phyloP scores from a whole-genome alignment of 2,329 filamentous ascomycete species.

The Monilinia vaccinii-corymbosi region DNA sequence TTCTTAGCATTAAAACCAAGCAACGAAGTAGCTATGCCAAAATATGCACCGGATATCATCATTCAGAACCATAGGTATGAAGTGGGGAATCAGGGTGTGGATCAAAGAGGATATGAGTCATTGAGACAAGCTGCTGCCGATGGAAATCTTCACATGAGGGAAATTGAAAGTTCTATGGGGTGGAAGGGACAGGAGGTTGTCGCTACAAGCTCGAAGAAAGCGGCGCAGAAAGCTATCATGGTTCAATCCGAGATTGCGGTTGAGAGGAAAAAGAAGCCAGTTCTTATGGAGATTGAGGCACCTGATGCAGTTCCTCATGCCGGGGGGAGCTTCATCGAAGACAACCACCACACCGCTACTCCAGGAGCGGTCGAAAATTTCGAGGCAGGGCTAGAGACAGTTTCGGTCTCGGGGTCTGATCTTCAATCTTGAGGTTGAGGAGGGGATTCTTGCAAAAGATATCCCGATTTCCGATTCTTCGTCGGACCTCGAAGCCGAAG shows the following conservation, averaged over 20 bases:
- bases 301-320: not conserved
- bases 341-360: not conserved
- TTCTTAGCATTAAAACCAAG: constrained; percentile 35
- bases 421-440: not conserved
- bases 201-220: not conserved
- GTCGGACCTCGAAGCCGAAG: too few relatives aligned
- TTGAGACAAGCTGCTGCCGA: not conserved
- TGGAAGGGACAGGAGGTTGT: not conserved
- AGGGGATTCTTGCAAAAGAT: not conserved
- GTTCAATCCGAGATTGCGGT: not conserved
- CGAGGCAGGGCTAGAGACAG: too few relatives aligned
- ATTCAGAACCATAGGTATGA: constrained; percentile 1
- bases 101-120: not conserved
- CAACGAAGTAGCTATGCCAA: not conserved
- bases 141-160: not conserved
- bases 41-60: not conserved
- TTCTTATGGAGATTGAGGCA: not conserved
- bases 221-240: not conserved
- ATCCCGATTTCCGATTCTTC: not conserved
- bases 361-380: not conserved
- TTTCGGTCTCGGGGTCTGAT: not conserved
- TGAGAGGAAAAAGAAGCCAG: not conserved
- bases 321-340: too few relatives aligned
- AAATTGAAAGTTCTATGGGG: not conserved
- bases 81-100: not conserved